Base-by-base conservation (phyloP, 495 filamentous ascomycete species). In the Rhypophila decipiens region DNA sequence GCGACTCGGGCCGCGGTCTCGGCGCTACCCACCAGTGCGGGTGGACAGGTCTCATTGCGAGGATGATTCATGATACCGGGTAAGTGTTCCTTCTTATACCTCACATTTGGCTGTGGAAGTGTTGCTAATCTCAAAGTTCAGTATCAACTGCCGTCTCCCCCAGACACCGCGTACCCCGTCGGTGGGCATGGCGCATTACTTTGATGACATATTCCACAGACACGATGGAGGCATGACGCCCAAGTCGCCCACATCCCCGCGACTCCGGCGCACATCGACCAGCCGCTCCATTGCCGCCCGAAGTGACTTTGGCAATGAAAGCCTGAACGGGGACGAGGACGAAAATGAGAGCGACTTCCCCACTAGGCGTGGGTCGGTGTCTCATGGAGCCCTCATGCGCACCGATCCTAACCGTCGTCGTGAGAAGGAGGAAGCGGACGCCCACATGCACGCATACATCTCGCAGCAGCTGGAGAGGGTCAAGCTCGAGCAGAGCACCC, bases 1-100 rank as follows among this genome's bases (percentile, higher is more conserved):
- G 87, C 22, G 93, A 97, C 59, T 83, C 73, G 21, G 91, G 93
- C 13, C 82, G 88, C 42, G 91, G 93, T 5, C 73, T 96, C 7
- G 91, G 91, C 44, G 88, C 91, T 19, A 93, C 87, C 39, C 93
- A 97, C 66, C 91, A 97, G 63, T 95, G 88, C 50, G 91, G 91
- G 4, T 97, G 93, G 93, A 96, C 91, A n/a, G 93, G 91, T 0
- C 60, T 97, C 39, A 87, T 97, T 57, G 91, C 91, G 8, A 90
- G 94, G 60, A 82, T 97, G 79, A 96, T 97, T 43, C 91, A 97
- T 50, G 91, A 97, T 55, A 95, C 91, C 50, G 91, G 88, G 87
- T 86, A 77, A 65, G 84, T 65, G 22, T 44, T 36, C 27, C 13
- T 34, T 53, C 39, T 57, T 46, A 41, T 22, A 44, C 46, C 56